Evolutionary conservation across 2,329 filamentous ascomycete genomes (phyloP).

Genomic region (Macrophomina phaseolina): DNA sequence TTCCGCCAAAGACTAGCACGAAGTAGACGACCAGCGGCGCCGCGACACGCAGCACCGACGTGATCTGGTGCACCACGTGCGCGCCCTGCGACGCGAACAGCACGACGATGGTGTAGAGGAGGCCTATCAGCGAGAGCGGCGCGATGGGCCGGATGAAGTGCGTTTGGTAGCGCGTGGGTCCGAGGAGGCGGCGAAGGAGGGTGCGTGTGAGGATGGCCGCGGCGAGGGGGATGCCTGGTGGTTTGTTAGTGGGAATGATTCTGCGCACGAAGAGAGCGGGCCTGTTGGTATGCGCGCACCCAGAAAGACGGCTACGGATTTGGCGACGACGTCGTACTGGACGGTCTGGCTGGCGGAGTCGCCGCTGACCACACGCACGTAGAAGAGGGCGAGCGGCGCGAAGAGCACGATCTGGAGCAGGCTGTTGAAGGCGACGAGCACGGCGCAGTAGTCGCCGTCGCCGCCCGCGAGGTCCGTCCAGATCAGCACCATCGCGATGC

Average conservation of each 20-base stretch:
- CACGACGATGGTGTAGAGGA: slow-evolving; percentile 86
- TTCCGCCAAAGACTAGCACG: slow-evolving; percentile 72
- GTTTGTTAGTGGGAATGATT: not conserved
- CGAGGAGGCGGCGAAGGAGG: slow-evolving; percentile 59
- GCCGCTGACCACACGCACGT: slow-evolving; percentile 69
- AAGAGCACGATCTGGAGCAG: slow-evolving; percentile 56
- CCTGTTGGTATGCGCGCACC: not conserved
- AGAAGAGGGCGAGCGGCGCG: slow-evolving; percentile 55
- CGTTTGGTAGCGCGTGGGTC: slow-evolving; percentile 67
- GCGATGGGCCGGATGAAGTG: slow-evolving; percentile 72
- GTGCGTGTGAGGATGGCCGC: slow-evolving; percentile 80
- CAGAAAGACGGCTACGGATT: slow-evolving; percentile 79
- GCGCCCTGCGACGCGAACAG: slow-evolving; percentile 82
- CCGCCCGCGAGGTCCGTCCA: slow-evolving; percentile 81
- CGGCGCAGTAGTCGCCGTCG: slow-evolving; percentile 80
- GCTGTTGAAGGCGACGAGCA: slow-evolving; percentile 56
- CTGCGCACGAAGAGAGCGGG: not conserved
- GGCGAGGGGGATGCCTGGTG: slow-evolving; percentile 71
- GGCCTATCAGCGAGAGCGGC: slow-evolving; percentile 79
- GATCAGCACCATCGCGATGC: slow-evolving; percentile 87
- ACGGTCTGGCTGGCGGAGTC: slow-evolving; percentile 45
- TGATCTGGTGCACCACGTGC: slow-evolving; percentile 80
- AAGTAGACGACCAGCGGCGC: slow-evolving; percentile 87
- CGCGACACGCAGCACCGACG: slow-evolving; percentile 79
- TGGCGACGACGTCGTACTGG: slow-evolving; percentile 72